phyloP scores from a whole-genome alignment of 139 green algal genomes.

The Desmodesmus armatus region DNA sequence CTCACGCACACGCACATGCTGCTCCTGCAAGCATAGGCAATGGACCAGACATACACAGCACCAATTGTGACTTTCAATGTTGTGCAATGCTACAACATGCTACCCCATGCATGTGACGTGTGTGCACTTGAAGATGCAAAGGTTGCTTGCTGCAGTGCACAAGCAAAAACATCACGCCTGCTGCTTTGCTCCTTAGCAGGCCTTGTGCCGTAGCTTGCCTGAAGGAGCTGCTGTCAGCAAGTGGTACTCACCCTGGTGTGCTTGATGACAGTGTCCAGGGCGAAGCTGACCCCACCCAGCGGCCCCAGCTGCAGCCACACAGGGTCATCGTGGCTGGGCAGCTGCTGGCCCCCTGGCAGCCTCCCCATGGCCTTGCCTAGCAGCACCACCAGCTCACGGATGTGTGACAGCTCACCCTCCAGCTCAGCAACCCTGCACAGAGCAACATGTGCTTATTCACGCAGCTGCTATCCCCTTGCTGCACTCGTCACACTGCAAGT shows the following conservation, averaged over 20 bases:
- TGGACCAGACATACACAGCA: too few species aligned
- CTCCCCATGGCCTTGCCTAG: constrained; percentile 23
- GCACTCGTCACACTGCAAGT: too few species aligned
- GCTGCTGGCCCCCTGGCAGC: constrained; percentile 9
- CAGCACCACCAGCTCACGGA: constrained; percentile 38
- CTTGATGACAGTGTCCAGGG: constrained; percentile 28
- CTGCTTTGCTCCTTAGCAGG: too few species aligned
- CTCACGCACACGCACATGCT: too few species aligned
- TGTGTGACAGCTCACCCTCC: not conserved
- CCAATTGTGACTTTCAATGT: too few species aligned
- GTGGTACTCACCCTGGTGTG: constrained; percentile 21
- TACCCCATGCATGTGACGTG: too few species aligned
- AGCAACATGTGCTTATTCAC: too few species aligned
- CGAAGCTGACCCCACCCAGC: constrained; percentile 37
- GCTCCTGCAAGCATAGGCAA: too few species aligned
- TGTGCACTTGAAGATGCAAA: not conserved
- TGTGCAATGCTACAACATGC: too few species aligned
- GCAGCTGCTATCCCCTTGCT: too few species aligned
- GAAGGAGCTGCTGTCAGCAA: not conserved
- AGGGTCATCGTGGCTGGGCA: constrained; percentile 36
- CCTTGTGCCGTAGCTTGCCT: not conserved
- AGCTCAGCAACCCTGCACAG: constrained; percentile 23
- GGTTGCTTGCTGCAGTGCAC: not conserved
- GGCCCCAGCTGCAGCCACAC: constrained; percentile 29
- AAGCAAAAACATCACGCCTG: not conserved